These are phyloP conservation scores for Eucalyptus polybractea DNA, from an alignment of 345 rosid species.

Conservation along the genomic window DNA sequence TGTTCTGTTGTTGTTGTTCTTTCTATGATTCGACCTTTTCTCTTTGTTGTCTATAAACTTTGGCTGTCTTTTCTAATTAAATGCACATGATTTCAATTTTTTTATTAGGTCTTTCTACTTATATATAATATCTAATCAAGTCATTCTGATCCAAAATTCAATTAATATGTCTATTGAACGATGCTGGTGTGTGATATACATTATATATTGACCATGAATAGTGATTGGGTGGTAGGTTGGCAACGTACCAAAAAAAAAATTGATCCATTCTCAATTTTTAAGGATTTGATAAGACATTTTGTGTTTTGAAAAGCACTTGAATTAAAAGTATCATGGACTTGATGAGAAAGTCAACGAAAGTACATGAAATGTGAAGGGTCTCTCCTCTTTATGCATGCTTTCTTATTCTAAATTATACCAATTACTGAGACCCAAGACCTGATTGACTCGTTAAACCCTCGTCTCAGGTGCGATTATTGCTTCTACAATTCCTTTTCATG, in stretches of 20 bases:
- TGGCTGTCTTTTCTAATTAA: background rate
- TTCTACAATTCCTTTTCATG: no score
- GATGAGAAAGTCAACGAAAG: accelerated
- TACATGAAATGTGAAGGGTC: background rate
- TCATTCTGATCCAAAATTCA: no score
- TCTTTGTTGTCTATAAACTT: background rate
- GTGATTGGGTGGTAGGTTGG: background rate
- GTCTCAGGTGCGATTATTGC: accelerated
- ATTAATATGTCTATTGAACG: accelerated
- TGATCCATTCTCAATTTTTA: background rate
- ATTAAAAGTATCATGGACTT: no score
- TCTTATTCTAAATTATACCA: background rate
- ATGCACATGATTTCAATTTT: background rate
- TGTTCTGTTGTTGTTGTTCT: background rate
- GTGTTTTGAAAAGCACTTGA: background rate
- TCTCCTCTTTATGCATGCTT: no score
- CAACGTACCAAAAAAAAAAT: accelerated
- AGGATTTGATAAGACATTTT: background rate
- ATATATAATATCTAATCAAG: no score
- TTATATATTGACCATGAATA: background rate
- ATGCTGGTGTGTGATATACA: accelerated
- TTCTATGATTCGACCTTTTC: background rate
- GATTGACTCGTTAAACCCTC: background rate
- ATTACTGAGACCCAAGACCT: accelerated
- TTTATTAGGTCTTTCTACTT: accelerated